Evolutionary conservation across 345 rosid species (phyloP).

Genomic region (Brassica carinata): DNA sequence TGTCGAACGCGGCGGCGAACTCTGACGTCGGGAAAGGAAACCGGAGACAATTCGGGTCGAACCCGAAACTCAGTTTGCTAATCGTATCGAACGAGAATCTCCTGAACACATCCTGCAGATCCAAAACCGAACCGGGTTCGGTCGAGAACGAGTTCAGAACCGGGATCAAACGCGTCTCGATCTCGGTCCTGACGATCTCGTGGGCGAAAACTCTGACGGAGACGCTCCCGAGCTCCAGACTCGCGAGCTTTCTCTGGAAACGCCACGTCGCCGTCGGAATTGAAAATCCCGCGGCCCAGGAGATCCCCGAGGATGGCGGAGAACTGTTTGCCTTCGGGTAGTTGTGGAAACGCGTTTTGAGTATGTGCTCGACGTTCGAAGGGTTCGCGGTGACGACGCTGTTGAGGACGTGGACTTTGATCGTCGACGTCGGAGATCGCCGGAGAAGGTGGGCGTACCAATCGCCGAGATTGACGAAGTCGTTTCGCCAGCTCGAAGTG

Average conservation of each 20-base stretch:
- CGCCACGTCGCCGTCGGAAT: slow-evolving; percentile 80
- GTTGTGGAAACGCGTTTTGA: slow-evolving; percentile 65
- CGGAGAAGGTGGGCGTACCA: slow-evolving; percentile 76
- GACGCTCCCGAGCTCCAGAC: slow-evolving; percentile 53
- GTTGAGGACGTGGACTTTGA: slow-evolving; percentile 71
- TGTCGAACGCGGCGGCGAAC: slow-evolving; percentile 63
- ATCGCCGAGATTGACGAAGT: slow-evolving; percentile 64
- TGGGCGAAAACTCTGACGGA: slow-evolving; percentile 58
- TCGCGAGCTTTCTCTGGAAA: slow-evolving; percentile 69
- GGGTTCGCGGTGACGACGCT: slow-evolving; percentile 72
- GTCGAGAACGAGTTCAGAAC: slow-evolving; percentile 26
- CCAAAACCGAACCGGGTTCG: slow-evolving; percentile 13
- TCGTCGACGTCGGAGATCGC: slow-evolving; percentile 57
- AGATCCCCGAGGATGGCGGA: slow-evolving; percentile 71
- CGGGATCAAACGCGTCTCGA: slow-evolving; percentile 53
- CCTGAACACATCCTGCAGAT: slow-evolving; percentile 60
- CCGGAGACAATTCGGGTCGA: slow-evolving; percentile 61
- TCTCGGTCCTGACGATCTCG: slow-evolving; percentile 55
- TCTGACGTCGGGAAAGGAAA: slow-evolving; percentile 50
- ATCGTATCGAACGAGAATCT: slow-evolving; percentile 71
- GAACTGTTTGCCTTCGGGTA: slow-evolving; percentile 81
- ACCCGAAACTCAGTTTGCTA: slow-evolving; percentile 64
- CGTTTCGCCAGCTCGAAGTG: slow-evolving; percentile 55
- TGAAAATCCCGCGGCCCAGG: slow-evolving; percentile 80
- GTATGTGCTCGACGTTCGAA: slow-evolving; percentile 66